Evolutionary conservation across 805 yeast species (phyloP).

Genomic region (Saccharomycopsis fermentans): DNA sequence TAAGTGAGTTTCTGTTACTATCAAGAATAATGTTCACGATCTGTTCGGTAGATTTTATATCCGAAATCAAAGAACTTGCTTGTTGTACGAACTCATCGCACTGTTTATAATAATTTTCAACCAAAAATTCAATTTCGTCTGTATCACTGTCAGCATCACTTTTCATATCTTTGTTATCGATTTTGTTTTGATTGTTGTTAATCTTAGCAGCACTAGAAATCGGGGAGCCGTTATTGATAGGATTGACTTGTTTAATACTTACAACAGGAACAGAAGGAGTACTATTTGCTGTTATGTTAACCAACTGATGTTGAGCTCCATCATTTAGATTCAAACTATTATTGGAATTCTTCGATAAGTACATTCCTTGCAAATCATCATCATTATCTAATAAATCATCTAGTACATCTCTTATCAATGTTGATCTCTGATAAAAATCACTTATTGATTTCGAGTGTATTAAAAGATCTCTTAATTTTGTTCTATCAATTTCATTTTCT

Average conservation of each 20-base stretch:
- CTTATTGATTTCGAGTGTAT: constrained; percentile 78
- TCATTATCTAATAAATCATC: constrained; percentile 84
- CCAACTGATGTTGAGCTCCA: not conserved
- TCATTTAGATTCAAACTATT: constrained; percentile 29
- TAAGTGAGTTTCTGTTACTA: constrained; percentile 85
- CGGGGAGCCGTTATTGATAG: not conserved
- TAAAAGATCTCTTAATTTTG: constrained; percentile 64
- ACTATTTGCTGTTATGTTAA: not conserved
- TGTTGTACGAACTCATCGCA: constrained; percentile 92
- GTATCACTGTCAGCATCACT: constrained; percentile 6
- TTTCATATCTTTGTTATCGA: constrained; percentile 43
- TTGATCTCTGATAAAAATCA: constrained; percentile 76
- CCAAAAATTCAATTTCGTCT: constrained; percentile 70
- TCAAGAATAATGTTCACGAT: constrained; percentile 88
- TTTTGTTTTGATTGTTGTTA: not conserved
- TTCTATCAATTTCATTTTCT: constrained; percentile 74
- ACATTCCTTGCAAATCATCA: constrained; percentile 74
- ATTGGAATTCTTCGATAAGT: constrained; percentile 36
- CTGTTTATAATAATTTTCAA: constrained; percentile 86
- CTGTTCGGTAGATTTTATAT: constrained; percentile 88
- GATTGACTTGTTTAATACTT: not conserved
- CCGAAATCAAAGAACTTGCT: constrained; percentile 64
- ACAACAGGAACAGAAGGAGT: not conserved
- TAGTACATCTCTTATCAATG: constrained; percentile 69
- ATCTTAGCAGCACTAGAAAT: not conserved